Conservation (phyloP, 2,329 filamentous ascomycete species). For the Monascus ruber region DNA sequence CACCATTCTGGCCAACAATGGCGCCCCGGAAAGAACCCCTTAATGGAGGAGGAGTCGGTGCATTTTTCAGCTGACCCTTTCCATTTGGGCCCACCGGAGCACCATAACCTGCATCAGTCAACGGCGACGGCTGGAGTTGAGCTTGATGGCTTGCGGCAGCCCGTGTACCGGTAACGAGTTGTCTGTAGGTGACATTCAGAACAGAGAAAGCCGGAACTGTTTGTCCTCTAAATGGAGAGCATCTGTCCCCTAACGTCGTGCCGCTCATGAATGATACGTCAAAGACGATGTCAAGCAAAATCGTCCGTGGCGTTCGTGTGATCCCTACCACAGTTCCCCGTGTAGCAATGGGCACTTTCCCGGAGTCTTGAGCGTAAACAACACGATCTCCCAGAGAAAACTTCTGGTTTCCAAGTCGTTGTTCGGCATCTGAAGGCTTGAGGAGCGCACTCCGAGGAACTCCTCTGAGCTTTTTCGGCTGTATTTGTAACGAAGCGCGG, state of each 20-base stretch:
- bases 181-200: conserved; percentile 72
- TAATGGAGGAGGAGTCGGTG: conserved; percentile 45
- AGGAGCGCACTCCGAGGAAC: conserved; percentile 80
- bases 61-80: conserved; percentile 49
- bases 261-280: conserved; percentile 96
- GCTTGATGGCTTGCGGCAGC: conserved; percentile 33
- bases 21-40: conserved; percentile 49
- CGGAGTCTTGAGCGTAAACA: conserved; percentile 83
- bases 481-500: conserved; percentile 40
- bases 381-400: conserved; percentile 83
- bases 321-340: conserved; percentile 91
- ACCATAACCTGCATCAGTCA: conserved; percentile 47
- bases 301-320: conserved; percentile 71
- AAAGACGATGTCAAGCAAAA: conserved; percentile 83
- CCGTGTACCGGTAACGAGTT: conserved; percentile 54
- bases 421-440: conserved; percentile 92
- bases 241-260: conserved; percentile 79
- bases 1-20: conserved; percentile 35
- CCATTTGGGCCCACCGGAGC: conserved; percentile 46
- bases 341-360: conserved; percentile 86
- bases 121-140: conserved; percentile 46
- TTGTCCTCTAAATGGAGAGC: conserved; percentile 85
- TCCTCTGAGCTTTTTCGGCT: conserved; percentile 60
- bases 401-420: conserved; percentile 71
- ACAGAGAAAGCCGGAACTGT: conserved; percentile 82